Conservation (phyloP, 1,284 basidiomycete species). For the Ganoderma meredithae region DNA sequence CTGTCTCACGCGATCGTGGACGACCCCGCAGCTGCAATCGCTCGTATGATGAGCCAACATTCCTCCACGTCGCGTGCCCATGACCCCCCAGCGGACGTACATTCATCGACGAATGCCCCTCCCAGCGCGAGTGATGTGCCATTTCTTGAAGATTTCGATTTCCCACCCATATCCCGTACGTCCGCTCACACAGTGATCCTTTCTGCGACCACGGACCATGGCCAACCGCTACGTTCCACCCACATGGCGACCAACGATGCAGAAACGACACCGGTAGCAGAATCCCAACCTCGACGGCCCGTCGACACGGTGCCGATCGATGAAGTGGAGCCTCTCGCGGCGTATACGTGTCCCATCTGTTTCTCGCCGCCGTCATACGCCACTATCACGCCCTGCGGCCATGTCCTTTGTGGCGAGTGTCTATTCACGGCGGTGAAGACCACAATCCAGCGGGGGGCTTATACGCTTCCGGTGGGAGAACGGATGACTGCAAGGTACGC, state of each 20-base stretch:
- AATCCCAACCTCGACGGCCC: conserved; percentile 6
- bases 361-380: conserved; percentile 78
- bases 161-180: not conserved
- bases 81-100: not conserved
- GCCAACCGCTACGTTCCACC: not conserved
- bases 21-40: conserved; percentile 13
- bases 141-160: not conserved
- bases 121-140: not conserved
- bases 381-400: conserved; percentile 80
- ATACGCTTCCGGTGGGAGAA: conserved; percentile 44
- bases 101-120: not conserved
- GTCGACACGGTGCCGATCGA: conserved; percentile 22
- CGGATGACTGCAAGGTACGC: conserved; percentile 37
- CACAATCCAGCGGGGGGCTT: conserved; percentile 58
- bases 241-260: not conserved
- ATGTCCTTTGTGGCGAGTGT: conserved; percentile 78
- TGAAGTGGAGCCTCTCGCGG: conserved; percentile 57
- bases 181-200: not conserved
- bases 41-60: conserved; percentile 17
- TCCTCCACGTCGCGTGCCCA: not conserved
- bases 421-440: conserved; percentile 77
- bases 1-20: not conserved
- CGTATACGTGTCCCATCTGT: conserved; percentile 80
- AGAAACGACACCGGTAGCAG: not conserved
- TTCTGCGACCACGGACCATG: not conserved